Conservation (phyloP, 139 green algal genomes). For the Medakamo hakoo region DNA sequence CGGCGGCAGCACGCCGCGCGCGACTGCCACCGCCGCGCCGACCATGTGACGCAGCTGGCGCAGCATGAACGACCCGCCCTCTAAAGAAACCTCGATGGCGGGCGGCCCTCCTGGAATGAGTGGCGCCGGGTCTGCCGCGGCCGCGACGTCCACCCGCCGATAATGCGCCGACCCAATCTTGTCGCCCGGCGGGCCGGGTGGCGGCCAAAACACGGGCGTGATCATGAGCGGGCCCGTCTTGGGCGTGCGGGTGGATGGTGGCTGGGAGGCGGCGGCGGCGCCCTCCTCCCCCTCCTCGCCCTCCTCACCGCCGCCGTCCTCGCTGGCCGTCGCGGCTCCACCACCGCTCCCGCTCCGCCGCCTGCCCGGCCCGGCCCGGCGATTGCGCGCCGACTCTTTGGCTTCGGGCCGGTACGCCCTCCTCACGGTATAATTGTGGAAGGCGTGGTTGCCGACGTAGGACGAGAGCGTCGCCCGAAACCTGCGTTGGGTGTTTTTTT, state of each 20-base stretch:
- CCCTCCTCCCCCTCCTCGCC: slow-evolving; percentile 1
- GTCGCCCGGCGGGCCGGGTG: slow-evolving; percentile 9
- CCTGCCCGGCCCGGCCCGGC: no score
- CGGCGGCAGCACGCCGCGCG: slow-evolving; percentile 36
- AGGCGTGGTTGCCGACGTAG: slow-evolving; percentile 29
- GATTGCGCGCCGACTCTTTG: neutral
- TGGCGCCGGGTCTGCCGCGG: slow-evolving; percentile 18
- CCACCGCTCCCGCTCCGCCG: no score
- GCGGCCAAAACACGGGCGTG: neutral
- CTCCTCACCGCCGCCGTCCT: neutral
- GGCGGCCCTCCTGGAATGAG: slow-evolving; percentile 32
- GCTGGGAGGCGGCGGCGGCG: neutral
- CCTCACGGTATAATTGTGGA: slow-evolving; percentile 46
- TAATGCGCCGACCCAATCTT: slow-evolving; percentile 23
- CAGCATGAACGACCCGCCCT: slow-evolving; percentile 57
- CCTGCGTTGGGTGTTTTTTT: no score
- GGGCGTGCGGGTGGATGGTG: neutral
- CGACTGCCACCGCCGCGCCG: slow-evolving; percentile 43
- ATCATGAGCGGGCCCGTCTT: slow-evolving; percentile 1
- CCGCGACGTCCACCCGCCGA: slow-evolving; percentile 18
- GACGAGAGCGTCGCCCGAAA: no score
- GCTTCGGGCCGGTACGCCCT: slow-evolving; percentile 20
- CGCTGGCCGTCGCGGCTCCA: slow-evolving; percentile 3
- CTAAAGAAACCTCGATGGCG: slow-evolving; percentile 29
- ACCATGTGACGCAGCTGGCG: slow-evolving; percentile 72